These are phyloP conservation scores for Chrysanthemum seticuspe DNA, from an alignment of 129 eudicot genomes.

Conservation along the genomic window DNA sequence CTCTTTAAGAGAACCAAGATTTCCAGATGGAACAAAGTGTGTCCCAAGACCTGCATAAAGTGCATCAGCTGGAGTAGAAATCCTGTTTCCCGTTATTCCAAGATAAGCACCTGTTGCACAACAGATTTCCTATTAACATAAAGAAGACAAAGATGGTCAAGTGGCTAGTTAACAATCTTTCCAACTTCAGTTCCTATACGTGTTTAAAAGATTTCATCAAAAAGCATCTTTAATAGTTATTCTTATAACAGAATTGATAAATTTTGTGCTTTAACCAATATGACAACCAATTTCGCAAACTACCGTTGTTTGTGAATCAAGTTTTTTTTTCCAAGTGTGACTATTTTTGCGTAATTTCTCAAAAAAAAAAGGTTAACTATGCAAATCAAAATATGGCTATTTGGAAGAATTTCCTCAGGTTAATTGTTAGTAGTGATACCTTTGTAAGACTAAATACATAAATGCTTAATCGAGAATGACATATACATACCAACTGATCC, in stretches of 20 bases:
- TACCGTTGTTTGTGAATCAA: no score
- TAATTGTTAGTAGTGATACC: not conserved
- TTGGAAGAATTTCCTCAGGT: not conserved
- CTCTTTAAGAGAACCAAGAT: constrained; percentile 67
- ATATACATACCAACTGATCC: constrained; percentile 73
- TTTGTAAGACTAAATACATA: not conserved
- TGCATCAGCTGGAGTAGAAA: constrained; percentile 90
- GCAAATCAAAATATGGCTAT: no score
- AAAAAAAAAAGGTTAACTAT: no score
- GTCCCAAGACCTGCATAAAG: constrained; percentile 90
- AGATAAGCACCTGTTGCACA: constrained; percentile 79
- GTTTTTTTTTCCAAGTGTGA: no score
- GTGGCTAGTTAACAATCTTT: not conserved
- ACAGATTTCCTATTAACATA: not conserved
- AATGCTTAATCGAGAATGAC: constrained; percentile 3
- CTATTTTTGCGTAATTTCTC: no score
- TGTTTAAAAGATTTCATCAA: not conserved
- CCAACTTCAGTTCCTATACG: not conserved
- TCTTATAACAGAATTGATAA: no score
- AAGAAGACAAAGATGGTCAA: not conserved
- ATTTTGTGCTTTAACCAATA: no score
- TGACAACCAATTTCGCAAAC: no score
- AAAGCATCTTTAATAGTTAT: not conserved
- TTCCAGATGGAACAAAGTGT: constrained; percentile 77
- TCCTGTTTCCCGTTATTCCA: constrained; percentile 90